Percentiles rank a stretch among this genome's conserved stretches.
Conservation (phyloP, 345 rosid genomes). For the Zanthoxylum bungeanum region DNA sequence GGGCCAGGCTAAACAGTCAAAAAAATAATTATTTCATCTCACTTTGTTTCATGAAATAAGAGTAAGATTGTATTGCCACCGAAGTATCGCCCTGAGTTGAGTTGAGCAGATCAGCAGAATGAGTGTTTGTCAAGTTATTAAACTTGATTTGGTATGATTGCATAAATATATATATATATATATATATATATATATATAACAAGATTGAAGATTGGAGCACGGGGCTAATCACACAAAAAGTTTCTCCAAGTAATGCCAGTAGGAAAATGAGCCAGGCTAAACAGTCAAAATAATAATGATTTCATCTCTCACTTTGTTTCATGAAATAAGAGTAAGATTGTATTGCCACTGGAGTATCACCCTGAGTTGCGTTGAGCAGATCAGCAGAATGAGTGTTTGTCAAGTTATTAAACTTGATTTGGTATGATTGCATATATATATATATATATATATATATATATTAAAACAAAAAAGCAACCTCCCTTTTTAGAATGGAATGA, state of each 20-base stretch:
- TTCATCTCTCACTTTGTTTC: neutral
- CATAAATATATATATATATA: too few species aligned
- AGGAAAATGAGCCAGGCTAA: neutral
- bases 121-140: neutral
- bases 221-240: neutral
- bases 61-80: neutral
- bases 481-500: neutral
- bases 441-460: too few species aligned
- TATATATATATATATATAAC: too few species aligned
- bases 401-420: neutral
- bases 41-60: neutral
- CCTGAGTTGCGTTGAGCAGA: neutral
- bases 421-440: neutral
- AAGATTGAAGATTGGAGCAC: neutral
- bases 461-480: neutral
- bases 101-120: too few species aligned
- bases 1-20: neutral
- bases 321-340: neutral
- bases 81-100: neutral
- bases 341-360: too few species aligned
- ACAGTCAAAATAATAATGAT: neutral
- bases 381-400: too few species aligned
- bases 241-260: neutral
- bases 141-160: neutral
- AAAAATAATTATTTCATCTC: neutral